Percentiles rank a stretch among this genome's conserved stretches.
These are phyloP conservation scores for Pseudopyricularia cyperi DNA, from an alignment of 2,329 filamentous ascomycete genomes.

Conservation along the genomic window DNA sequence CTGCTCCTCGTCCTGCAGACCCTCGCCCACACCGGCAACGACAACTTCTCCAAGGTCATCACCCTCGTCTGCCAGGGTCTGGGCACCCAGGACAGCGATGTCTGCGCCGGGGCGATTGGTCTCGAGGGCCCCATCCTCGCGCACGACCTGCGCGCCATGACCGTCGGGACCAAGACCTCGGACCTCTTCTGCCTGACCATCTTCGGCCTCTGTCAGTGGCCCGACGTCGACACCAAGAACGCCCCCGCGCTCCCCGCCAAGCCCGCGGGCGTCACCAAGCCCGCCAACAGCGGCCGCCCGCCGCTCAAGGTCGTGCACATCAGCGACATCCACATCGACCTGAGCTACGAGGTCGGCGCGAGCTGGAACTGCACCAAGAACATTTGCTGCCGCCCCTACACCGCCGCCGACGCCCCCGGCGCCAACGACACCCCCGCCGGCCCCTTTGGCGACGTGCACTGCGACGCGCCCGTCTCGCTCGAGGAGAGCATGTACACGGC, in stretches of 20 bases:
- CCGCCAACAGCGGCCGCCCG: conserved; percentile 26
- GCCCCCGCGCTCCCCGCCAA: conserved; percentile 30
- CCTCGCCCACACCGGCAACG: neutral
- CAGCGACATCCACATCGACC: conserved; percentile 47
- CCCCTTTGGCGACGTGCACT: conserved; percentile 37
- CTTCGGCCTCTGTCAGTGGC: conserved; percentile 39
- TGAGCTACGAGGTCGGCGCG: conserved; percentile 36
- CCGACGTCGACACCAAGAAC: conserved; percentile 26
- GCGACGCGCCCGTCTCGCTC: conserved; percentile 35
- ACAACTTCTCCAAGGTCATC: neutral
- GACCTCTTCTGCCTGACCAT: conserved; percentile 37
- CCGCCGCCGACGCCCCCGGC: conserved; percentile 30
- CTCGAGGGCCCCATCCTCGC: conserved; percentile 41
- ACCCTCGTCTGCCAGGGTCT: neutral
- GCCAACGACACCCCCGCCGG: conserved; percentile 35
- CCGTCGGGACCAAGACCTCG: conserved; percentile 33
- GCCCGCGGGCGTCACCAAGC: conserved; percentile 18
- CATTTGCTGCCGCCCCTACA: conserved; percentile 44
- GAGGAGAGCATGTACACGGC: conserved; percentile 42
- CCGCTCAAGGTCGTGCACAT: conserved; percentile 44
- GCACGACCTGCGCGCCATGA: conserved; percentile 30
- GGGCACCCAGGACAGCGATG: conserved; percentile 33
- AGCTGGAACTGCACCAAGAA: conserved; percentile 43
- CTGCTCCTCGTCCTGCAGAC: neutral
- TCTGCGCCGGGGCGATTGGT: conserved; percentile 37